A percentile compares a stretch with the other conserved stretches of the same genome.
These are phyloP conservation scores for Colletotrichum melonis DNA, from an alignment of 2,329 filamentous ascomycete species.

Conservation along the genomic window DNA sequence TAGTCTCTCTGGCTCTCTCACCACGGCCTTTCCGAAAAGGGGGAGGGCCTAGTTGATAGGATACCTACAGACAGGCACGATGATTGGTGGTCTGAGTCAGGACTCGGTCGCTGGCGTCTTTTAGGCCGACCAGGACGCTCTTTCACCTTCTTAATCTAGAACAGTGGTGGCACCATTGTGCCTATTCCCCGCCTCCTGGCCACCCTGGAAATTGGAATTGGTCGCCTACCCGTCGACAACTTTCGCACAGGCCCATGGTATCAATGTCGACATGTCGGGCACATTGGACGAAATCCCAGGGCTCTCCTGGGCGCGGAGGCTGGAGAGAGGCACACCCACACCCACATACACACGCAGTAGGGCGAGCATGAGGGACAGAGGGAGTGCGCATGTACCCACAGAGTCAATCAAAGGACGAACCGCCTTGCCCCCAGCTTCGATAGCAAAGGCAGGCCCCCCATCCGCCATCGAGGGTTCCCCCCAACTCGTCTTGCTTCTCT, in stretches of 20 bases:
- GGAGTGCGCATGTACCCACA: slow-evolving; percentile 17
- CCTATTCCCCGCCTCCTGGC: slow-evolving; percentile 32
- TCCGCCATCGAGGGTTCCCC: slow-evolving; percentile 7
- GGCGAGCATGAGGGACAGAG: not conserved
- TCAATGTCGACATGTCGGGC: slow-evolving; percentile 25
- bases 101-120: slow-evolving; percentile 32
- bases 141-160: slow-evolving; percentile 36
- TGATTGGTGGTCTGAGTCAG: slow-evolving; percentile 37
- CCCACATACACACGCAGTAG: not conserved
- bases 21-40: slow-evolving; percentile 33
- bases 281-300: slow-evolving; percentile 25
- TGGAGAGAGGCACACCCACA: slow-evolving; percentile 4
- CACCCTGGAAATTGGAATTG: slow-evolving; percentile 35
- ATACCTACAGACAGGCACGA: not conserved
- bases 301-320: slow-evolving; percentile 10
- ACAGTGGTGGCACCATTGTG: slow-evolving; percentile 35
- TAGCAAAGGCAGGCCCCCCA: slow-evolving; percentile 7
- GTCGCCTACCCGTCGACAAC: slow-evolving; percentile 4
- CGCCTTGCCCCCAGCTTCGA: slow-evolving; percentile 21
- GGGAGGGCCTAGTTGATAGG: slow-evolving; percentile 33
- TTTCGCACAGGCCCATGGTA: slow-evolving; percentile 26
- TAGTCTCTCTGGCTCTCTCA: not conserved
- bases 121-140: slow-evolving; percentile 27
- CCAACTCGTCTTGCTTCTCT: slow-evolving; percentile 25
- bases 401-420: slow-evolving; percentile 21